phyloP scores from a whole-genome alignment of 306 rosid species.

The Cicer arietinum region DNA sequence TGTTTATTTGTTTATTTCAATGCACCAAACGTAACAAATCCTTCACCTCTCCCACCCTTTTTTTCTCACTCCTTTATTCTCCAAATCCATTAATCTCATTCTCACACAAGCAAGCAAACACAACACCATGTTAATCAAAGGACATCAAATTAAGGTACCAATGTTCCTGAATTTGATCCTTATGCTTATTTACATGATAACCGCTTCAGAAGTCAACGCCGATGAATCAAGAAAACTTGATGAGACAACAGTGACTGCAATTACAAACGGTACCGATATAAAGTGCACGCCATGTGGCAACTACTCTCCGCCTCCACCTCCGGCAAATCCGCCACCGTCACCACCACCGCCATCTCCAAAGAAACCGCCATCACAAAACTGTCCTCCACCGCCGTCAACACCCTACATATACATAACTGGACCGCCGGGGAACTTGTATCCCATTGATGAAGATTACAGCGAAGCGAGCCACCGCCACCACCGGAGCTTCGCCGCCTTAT shows the following conservation, averaged over 20 bases:
- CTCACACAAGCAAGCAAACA: neutral
- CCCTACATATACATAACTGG: constrained; percentile 51
- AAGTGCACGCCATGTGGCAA: constrained; percentile 50
- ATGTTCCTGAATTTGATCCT: constrained; percentile 39
- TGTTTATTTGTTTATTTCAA: constrained; percentile 35
- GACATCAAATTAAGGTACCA: constrained; percentile 39
- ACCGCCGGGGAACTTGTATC: constrained; percentile 58
- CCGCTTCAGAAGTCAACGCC: constrained; percentile 31
- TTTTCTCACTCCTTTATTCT: neutral
- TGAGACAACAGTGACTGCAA: constrained; percentile 25
- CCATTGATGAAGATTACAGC: constrained; percentile 51
- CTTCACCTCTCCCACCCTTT: constrained; percentile 23
- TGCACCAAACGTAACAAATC: constrained; percentile 60
- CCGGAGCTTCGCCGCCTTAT: constrained; percentile 20
- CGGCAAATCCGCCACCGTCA: constrained; percentile 42
- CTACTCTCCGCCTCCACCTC: constrained; percentile 41
- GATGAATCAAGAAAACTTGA: constrained; percentile 53
- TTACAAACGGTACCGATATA: constrained; percentile 28
- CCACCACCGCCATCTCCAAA: constrained; percentile 51
- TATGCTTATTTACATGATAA: constrained; percentile 29
- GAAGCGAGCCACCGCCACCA: constrained; percentile 28
- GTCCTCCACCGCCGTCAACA: constrained; percentile 55
- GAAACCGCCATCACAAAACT: constrained; percentile 42
- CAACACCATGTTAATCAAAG: constrained; percentile 37
- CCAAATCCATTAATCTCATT: constrained; percentile 15